Conservation (phyloP, 805 yeast species). For the Spathaspora sp. region DNA sequence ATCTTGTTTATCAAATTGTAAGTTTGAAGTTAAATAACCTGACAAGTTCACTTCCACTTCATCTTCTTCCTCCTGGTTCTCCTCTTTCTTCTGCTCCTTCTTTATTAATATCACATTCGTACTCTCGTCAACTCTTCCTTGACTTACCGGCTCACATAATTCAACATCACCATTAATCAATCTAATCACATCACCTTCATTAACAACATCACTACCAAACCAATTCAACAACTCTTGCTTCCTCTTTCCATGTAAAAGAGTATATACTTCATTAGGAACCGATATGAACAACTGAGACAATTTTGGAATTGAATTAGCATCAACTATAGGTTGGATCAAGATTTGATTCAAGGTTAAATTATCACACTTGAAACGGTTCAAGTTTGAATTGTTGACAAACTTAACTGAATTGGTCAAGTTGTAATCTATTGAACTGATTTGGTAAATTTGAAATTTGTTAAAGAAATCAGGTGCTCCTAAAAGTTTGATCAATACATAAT, state of each 20-base stretch:
- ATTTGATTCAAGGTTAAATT: conserved; percentile 36
- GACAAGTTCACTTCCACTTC: conserved; percentile 15
- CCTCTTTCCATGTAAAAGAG: conserved; percentile 26
- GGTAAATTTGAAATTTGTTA: conserved; percentile 29
- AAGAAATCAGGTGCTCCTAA: conserved; percentile 39
- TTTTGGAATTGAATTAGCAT: conserved; percentile 26
- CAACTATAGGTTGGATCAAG: conserved; percentile 24
- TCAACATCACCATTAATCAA: conserved; percentile 48
- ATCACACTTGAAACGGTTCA: conserved; percentile 28
- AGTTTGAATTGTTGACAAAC: conserved; percentile 35
- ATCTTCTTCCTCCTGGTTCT: conserved; percentile 9
- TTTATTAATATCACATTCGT: conserved; percentile 58
- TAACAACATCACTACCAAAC: conserved; percentile 27
- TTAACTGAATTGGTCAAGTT: conserved; percentile 27
- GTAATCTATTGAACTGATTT: conserved; percentile 28
- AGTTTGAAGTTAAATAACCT: conserved; percentile 26
- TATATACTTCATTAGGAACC: conserved; percentile 42
- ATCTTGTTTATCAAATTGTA: conserved; percentile 13
- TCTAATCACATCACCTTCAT: conserved; percentile 42
- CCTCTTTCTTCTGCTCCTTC: conserved; percentile 10
- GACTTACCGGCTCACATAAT: conserved; percentile 71
- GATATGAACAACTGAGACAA: conserved; percentile 44
- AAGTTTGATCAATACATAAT: conserved; percentile 32
- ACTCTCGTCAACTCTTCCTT: conserved; percentile 48
- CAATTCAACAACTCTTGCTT: conserved; percentile 28